These are phyloP conservation scores for Grigorovia jiainica DNA, from an alignment of 805 yeast species.

Conservation along the genomic window DNA sequence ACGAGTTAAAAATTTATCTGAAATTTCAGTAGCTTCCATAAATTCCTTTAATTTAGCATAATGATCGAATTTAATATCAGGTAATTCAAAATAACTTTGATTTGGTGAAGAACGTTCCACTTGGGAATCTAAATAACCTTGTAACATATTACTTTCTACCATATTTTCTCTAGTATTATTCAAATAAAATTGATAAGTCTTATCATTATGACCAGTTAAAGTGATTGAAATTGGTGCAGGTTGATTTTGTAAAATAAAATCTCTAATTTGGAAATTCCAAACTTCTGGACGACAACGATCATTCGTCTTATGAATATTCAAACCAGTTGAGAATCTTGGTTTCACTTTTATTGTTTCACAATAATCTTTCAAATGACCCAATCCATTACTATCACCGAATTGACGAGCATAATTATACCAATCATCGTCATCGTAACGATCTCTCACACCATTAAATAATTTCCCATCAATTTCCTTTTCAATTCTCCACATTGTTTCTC, in stretches of 20 bases:
- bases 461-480: slow-evolving; percentile 14
- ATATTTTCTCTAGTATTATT: slow-evolving; percentile 10
- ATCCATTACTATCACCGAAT: slow-evolving; percentile 1
- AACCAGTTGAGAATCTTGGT: slow-evolving; percentile 7
- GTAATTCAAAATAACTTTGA: background rate
- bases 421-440: slow-evolving; percentile 11
- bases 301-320: slow-evolving; percentile 10
- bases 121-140: slow-evolving; percentile 5
- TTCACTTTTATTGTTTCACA: background rate
- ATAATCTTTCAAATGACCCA: background rate
- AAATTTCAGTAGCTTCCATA: slow-evolving; percentile 7
- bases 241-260: slow-evolving; percentile 11
- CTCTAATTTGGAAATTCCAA: slow-evolving; percentile 22
- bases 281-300: slow-evolving; percentile 25
- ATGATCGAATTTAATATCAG: slow-evolving; percentile 16
- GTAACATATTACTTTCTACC: slow-evolving; percentile 16
- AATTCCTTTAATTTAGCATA: slow-evolving; percentile 11
- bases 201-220: slow-evolving; percentile 12
- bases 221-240: slow-evolving; percentile 15
- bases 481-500: slow-evolving; percentile 6
- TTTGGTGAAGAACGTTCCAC: background rate
- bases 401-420: slow-evolving; percentile 9
- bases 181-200: slow-evolving; percentile 12
- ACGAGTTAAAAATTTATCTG: slow-evolving; percentile 6
- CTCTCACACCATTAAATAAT: slow-evolving; percentile 14